Percentiles rank a stretch among this genome's conserved stretches.
Evolutionary conservation across 2,329 filamentous ascomycete species (phyloP).

Genomic region (Leptosphaerulina australis): DNA sequence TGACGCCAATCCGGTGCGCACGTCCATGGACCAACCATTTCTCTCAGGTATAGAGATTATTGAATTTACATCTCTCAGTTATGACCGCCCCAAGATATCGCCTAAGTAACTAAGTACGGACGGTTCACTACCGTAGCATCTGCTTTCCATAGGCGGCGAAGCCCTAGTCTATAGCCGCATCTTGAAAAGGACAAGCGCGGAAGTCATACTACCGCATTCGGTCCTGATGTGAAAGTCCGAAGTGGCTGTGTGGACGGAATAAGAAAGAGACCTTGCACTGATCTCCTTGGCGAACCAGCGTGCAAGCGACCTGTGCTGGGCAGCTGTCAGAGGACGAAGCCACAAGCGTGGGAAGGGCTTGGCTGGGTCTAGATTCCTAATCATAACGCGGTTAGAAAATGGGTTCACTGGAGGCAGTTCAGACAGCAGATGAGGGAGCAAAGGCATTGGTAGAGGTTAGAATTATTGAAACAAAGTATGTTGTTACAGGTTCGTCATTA

Average conservation of each 20-base stretch:
- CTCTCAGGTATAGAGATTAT: background rate
- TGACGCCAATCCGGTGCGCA: background rate
- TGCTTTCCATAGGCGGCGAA: slow-evolving; percentile 4
- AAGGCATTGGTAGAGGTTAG: background rate
- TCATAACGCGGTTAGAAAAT: slow-evolving; percentile 1
- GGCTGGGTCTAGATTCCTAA: slow-evolving; percentile 6
- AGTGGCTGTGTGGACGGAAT: slow-evolving; percentile 15
- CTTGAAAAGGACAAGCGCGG: slow-evolving; percentile 1
- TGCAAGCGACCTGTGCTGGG: slow-evolving; percentile 3
- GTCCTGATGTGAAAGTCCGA: background rate
- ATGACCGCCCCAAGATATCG: slow-evolving; percentile 34
- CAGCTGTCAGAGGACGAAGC: slow-evolving; percentile 13
- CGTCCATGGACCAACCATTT: background rate
- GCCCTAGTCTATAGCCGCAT: background rate
- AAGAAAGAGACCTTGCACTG: slow-evolving; percentile 3
- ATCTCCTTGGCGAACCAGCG: slow-evolving; percentile 13
- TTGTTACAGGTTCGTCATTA: background rate
- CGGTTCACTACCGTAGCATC: slow-evolving; percentile 26
- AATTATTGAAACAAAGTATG: background rate
- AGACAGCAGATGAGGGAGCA: background rate
- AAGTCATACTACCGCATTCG: background rate
- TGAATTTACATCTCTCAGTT: slow-evolving; percentile 4
- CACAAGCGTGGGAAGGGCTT: slow-evolving; percentile 13
- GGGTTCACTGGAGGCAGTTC: background rate
- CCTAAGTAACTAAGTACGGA: slow-evolving; percentile 36